Evolutionary conservation across 805 yeast species (phyloP), one percentile per base, ranked within the genome.

Genomic region (Metschnikowia drakensbergensis): DNA sequence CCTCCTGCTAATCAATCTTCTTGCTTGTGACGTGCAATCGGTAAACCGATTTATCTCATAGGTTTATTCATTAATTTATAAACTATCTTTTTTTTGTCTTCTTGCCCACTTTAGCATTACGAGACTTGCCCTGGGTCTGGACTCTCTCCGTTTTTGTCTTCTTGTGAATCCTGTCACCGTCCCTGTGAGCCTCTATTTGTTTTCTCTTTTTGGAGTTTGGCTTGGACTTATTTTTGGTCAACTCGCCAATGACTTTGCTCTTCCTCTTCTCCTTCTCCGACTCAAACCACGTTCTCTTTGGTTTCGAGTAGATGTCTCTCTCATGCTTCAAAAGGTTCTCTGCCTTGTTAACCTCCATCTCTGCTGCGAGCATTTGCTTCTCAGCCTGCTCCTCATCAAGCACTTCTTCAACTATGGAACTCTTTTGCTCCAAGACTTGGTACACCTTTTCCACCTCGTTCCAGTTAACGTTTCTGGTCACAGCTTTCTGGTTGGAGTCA

Each of bases 221-320:
- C 58, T 76, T 77, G 61, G 81, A 79, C 47, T 81, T 82, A 47
- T 72, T 75, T 49, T 79, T 74, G 37, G 75, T 67, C 51, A 73
- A 62, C 40, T 69, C 72, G 31, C 63, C 67, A 65, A 68, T 59
- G 6, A 64, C 75, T 45, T 56, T 63, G 13, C 65, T 56, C 58
- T 58, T 70, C 67, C 74, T 70, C 67, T 81, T 80, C 32, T 80
- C 83, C 42, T 66, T 68, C 51, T 79, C 82, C 31, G 75, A 61
- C 68, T 88, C 92, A 67, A 94, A 92, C 99, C 99, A 94, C 0
- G 99, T 94, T 71, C 99, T 82, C 67, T 81, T 89, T 31, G 99
- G 98, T 61, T 97, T 80, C 0, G 96, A 73, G 55, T 81, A 78
- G 61, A 94, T 94, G 67, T 94, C 98, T 46, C 79, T 80, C 56